phyloP scores from a whole-genome alignment of 805 yeast genomes.

The Limtongia smithiae region DNA sequence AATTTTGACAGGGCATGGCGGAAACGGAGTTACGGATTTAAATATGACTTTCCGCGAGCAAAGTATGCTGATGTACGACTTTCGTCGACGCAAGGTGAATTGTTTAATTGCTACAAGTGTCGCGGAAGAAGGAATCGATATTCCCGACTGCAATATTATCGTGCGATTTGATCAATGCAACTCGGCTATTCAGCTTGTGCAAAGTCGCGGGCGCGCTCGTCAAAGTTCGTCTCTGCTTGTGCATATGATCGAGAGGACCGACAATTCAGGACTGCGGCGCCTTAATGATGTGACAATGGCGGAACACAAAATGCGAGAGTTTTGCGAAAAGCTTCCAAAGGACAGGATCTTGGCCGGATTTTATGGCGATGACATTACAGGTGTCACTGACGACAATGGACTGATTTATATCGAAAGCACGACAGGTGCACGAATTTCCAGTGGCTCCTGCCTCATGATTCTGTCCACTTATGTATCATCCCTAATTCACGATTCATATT shows the following conservation, averaged over 20 bases:
- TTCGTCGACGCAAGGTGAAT: conserved; percentile 6
- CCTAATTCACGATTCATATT: background rate
- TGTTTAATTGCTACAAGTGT: conserved; percentile 15
- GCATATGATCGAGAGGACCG: conserved; percentile 1
- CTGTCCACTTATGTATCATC: conserved; percentile 1
- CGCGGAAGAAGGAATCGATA: conserved; percentile 22
- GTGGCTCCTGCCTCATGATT: conserved; percentile 2
- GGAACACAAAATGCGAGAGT: background rate
- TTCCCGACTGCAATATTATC: conserved; percentile 17
- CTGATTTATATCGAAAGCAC: background rate
- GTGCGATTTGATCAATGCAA: conserved; percentile 12
- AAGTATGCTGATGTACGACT: conserved; percentile 5
- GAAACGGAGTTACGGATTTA: background rate
- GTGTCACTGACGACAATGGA: background rate
- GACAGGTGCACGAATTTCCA: conserved; percentile 9
- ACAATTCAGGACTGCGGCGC: background rate
- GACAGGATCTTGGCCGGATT: background rate
- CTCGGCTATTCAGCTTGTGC: conserved; percentile 11
- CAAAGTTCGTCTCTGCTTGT: conserved; percentile 1
- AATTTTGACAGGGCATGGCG: conserved; percentile 12
- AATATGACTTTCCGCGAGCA: conserved; percentile 11
- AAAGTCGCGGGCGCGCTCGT: conserved; percentile 20
- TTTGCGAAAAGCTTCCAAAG: conserved; percentile 2
- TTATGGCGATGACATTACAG: background rate
- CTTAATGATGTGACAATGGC: background rate